These are phyloP conservation scores for Plasmodium billcollinsi DNA, from an alignment of 169 alveolate genomes.

Conservation along the genomic window DNA sequence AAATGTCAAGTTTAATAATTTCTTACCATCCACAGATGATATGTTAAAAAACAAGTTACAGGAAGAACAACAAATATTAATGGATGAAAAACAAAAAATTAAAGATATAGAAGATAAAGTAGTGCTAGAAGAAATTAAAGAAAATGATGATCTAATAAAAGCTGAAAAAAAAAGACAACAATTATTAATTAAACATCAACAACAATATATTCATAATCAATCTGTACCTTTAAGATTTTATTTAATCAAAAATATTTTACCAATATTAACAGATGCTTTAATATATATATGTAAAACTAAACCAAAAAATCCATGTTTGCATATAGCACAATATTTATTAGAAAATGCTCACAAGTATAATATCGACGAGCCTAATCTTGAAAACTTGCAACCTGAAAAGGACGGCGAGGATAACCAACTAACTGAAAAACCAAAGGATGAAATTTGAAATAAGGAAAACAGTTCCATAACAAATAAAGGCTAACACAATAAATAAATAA, in stretches of 20 bases:
- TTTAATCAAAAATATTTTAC: slow-evolving; percentile 50
- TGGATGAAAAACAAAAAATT: slow-evolving; percentile 24
- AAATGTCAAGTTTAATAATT: slow-evolving; percentile 40
- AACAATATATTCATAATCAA: slow-evolving; percentile 59
- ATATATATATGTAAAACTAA: slow-evolving; percentile 60
- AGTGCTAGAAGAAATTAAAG: slow-evolving; percentile 17
- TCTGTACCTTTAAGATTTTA: slow-evolving; percentile 54
- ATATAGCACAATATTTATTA: slow-evolving; percentile 58
- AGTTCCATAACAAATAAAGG: neutral
- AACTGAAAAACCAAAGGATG: neutral
- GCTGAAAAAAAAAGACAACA: slow-evolving; percentile 72
- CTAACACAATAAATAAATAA: no score
- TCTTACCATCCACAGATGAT: slow-evolving; percentile 51
- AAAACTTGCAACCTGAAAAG: neutral
- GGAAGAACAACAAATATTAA: neutral
- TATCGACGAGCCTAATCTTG: slow-evolving; percentile 26
- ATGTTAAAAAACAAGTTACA: slow-evolving; percentile 23
- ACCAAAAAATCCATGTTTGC: slow-evolving; percentile 68
- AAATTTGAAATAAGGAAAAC: neutral
- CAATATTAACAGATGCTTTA: slow-evolving; percentile 66
- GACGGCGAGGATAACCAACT: neutral
- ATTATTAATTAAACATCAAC: slow-evolving; percentile 46
- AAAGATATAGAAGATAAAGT: slow-evolving; percentile 11
- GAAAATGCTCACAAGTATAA: slow-evolving; percentile 65
- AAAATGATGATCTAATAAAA: slow-evolving; percentile 55